phyloP scores from a whole-genome alignment of 805 yeast species.

The Metschnikowia continentalis region DNA sequence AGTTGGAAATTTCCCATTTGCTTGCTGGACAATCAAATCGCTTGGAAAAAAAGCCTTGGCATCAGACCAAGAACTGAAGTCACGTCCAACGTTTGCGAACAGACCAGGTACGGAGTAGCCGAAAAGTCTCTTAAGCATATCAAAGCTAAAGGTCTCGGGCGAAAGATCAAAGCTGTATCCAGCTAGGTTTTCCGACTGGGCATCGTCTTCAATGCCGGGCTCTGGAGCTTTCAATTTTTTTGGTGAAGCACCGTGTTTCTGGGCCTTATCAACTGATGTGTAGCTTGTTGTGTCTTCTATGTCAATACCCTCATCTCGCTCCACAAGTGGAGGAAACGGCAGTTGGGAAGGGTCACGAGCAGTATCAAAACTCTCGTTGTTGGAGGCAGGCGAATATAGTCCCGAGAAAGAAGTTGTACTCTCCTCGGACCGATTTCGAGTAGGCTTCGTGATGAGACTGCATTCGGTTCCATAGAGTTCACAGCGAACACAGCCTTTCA shows the following conservation, averaged over 20 bases:
- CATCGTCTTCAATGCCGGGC: neutral
- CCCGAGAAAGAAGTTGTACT: neutral
- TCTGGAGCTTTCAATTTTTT: neutral
- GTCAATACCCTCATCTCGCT: neutral
- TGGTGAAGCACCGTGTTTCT: neutral
- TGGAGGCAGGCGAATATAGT: neutral
- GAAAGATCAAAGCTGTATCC: neutral
- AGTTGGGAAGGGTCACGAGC: neutral
- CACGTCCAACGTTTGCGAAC: neutral
- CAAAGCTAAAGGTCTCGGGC: slow-evolving; percentile 1
- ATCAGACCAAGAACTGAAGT: neutral
- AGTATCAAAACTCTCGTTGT: neutral
- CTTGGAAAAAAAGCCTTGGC: neutral
- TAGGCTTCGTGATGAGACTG: slow-evolving; percentile 16
- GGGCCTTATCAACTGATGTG: neutral
- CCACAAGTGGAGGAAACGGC: neutral
- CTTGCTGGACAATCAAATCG: neutral
- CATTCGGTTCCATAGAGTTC: slow-evolving; percentile 6
- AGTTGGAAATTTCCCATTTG: neutral
- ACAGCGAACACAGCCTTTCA: slow-evolving; percentile 1
- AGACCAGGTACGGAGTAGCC: slow-evolving; percentile 20
- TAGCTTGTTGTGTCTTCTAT: neutral
- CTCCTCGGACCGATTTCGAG: neutral
- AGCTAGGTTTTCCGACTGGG: slow-evolving; percentile 4
- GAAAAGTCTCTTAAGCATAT: slow-evolving; percentile 16